These are phyloP conservation scores for Chiua sp. DNA, from an alignment of 1,284 basidiomycete genomes.

Conservation along the genomic window DNA sequence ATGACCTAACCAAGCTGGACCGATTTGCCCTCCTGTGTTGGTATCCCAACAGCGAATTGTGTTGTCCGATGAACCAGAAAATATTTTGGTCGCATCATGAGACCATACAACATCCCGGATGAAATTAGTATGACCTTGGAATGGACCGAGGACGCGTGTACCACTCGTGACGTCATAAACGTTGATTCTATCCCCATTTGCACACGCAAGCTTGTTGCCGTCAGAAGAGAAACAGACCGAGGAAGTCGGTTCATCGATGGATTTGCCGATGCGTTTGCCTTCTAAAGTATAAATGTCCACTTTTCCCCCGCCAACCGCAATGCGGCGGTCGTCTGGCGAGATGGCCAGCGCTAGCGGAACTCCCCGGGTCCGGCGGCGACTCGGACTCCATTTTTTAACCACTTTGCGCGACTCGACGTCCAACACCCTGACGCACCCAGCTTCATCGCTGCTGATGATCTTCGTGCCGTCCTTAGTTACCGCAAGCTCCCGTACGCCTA, in stretches of 20 bases:
- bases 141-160: background rate
- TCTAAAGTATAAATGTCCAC: background rate
- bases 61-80: background rate
- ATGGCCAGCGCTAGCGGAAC: background rate
- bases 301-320: background rate
- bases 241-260: background rate
- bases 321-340: background rate
- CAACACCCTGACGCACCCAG: background rate
- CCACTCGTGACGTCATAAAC: background rate
- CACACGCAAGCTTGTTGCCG: background rate
- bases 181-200: background rate
- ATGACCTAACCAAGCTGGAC: too few species aligned
- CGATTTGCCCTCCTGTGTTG: too few species aligned
- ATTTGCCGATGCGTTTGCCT: background rate
- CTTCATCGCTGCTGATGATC: too few species aligned
- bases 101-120: background rate
- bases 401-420: background rate
- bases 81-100: background rate
- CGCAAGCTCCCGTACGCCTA: too few species aligned
- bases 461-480: too few species aligned
- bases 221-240: background rate
- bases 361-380: too few species aligned
- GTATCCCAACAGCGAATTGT: conserved; percentile 9
- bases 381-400: background rate
- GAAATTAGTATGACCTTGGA: background rate